Evolutionary conservation across 306 rosid species (phyloP), one percentile per base, ranked within the genome.

Genomic region (Fragaria vesca): DNA sequence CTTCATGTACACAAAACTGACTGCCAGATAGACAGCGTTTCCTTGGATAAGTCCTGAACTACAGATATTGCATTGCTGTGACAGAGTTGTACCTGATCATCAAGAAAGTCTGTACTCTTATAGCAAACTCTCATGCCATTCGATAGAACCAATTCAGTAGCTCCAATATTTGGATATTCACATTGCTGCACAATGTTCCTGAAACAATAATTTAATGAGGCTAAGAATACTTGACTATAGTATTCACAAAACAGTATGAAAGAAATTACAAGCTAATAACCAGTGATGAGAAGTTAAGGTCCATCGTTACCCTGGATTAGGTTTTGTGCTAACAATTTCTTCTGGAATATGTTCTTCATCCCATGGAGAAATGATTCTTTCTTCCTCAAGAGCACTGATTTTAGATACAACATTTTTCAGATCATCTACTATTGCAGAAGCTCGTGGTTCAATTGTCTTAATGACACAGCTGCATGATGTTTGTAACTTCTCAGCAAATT

Each of bases 111-210:
- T 68, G 98, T 91, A 69, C 88, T 75, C 84, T 92, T 92, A 61
- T 89, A 95, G 89, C 97, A 95, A 78, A 95, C 81, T 80, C 93
- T 87, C 96, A 95, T 88, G 81, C 97, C 98, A 84, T 94, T 94
- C 67, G 98, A 92, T 71, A 94, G 83, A 83, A 89, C 60, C 78
- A 95, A 81, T 84, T 95, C 98, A 79, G 90, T 86, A 45, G 97
- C 97, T 83, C 90, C 95, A 87, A 95, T 89, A 68, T 86, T 89
- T 75, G 93, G 74, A 83, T 92, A 91, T 76, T 92, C 97, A 83
- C 75, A 65, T 83, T 91, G 92, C 82, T 85, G 80, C 81, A 90
- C 86, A 76, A 91, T 87, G 85, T 63, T 82, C 89, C 97, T 95
- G 86, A 81, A 72, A 47, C 52, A 73, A 69, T 71, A 80, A 65